Conservation (phyloP, 495 filamentous ascomycete species). For the Xylaria intraflava region DNA sequence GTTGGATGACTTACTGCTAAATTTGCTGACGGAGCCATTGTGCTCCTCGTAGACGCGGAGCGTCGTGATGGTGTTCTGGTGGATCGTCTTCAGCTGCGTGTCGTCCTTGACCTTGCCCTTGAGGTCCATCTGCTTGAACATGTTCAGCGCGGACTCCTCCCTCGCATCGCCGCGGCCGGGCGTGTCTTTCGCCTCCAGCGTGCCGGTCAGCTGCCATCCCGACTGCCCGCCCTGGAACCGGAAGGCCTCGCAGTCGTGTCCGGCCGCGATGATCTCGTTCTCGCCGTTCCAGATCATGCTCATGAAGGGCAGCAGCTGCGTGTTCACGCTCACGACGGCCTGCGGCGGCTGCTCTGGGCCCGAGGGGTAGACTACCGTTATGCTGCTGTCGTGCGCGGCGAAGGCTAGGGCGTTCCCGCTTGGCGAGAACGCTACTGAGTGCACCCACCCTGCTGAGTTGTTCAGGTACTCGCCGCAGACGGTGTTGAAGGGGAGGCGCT, state of each 20-base stretch:
- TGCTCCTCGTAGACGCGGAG: slow-evolving; percentile 65
- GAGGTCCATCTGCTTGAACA: slow-evolving; percentile 98
- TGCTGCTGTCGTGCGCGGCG: slow-evolving; percentile 85
- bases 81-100: slow-evolving; percentile 88
- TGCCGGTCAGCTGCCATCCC: slow-evolving; percentile 83
- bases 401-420: slow-evolving; percentile 88
- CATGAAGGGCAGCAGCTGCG: slow-evolving; percentile 84
- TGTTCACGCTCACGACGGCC: slow-evolving; percentile 81
- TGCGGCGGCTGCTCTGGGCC: slow-evolving; percentile 85
- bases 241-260: slow-evolving; percentile 94
- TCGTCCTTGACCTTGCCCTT: slow-evolving; percentile 86
- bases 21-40: slow-evolving; percentile 61
- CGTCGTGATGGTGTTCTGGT: slow-evolving; percentile 93
- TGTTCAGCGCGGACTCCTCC: slow-evolving; percentile 81
- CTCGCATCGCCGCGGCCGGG: slow-evolving; percentile 38
- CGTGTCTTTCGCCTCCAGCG: slow-evolving; percentile 75
- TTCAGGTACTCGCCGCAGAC: slow-evolving; percentile 96
- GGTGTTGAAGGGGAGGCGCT: slow-evolving; percentile 92
- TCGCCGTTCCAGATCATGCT: slow-evolving; percentile 89
- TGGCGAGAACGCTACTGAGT: slow-evolving; percentile 83
- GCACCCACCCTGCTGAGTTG: slow-evolving; percentile 93
- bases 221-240: slow-evolving; percentile 73
- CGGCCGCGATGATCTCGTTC: slow-evolving; percentile 89
- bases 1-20: slow-evolving; percentile 68
- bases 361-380: slow-evolving; percentile 92